Evolutionary conservation across 768 basidiomycete species (phyloP), one percentile per base, ranked within the genome.

Genomic region (Holtermanniella nyarrowii): DNA sequence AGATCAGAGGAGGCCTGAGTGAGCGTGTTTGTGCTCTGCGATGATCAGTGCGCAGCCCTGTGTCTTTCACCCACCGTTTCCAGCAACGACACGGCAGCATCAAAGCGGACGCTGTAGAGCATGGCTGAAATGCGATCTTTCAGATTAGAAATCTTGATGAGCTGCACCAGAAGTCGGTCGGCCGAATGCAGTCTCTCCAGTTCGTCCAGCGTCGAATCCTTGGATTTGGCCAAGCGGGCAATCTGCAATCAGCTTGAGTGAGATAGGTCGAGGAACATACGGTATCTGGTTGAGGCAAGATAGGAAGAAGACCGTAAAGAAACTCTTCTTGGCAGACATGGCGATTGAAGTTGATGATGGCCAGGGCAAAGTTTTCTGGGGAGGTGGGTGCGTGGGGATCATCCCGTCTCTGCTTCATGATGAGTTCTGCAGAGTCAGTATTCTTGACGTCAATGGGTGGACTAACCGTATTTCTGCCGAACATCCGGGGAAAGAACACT

Each of bases 101-200:
- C 85, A 64, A 95, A 97, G 41, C 80, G 80, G 53, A 82, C 81
- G 62, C 84, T 84, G 68, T 90, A 96, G 26, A 95, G 76, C 95
- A 99, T 96, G n/a, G 88, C 84, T 63, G 93, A 82, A 54, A 97
- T 83, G 10, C 95, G 82, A 43, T 88, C 85, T 10, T 77, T 79
- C 10, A 99, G 76, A 27, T 88, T 83, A 41, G 93, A 81, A 23
- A 97, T 90, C 69, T 95, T 88, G 62, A 97, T 95, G 31, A 96
- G 77, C 56, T 91, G 86, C 22, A 99, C 89, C 87, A 99, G 90
- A 44, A 99, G 79, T 26, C 95, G 82, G 73, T 99, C 95, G 16
- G 95, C 85, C 18, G 85, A 83, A 72, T 96, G 91, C n/a, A 99
- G 76, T 25, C 80, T 81, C 40, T 82, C 83, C 12, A 99, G 80